Base-by-base conservation (phyloP, 176 grass and related monocot species). In the Stipa capillata region DNA sequence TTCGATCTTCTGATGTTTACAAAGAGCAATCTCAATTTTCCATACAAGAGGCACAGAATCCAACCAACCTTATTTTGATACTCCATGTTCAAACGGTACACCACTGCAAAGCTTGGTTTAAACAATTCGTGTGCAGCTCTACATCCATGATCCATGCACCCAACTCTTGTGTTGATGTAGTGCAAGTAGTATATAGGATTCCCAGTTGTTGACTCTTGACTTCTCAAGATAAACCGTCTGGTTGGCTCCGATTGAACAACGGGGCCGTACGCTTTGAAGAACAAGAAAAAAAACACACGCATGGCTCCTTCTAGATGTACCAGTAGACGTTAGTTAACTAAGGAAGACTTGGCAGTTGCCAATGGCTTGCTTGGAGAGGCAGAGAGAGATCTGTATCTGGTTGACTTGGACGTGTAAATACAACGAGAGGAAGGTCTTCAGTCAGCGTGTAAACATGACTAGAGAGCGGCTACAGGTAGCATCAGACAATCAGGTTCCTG, bases 231-330 rank as follows among this genome's bases (percentile, higher is more conserved):
- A 32, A 17, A 25, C 0, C 13, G 43, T 31, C 41, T 12, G 20
- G 18, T 23, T 73, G 51, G 31, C 50, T 74, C 63, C 4, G 31
- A 48, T 61, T 81, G 60, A 82, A 82, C 65, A 47, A 44, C 45
- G 20, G 15, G n/a, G 18, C 28, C 8, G 8, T 21, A 7, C 6
- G 12, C 1, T 43, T 23, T 72, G 41, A n/a, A n/a, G n/a, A n/a
- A n/a, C n/a, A n/a, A n/a, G 15, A 61, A 47, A 61, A 82, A 40
- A 18, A 6, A 59, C n/a, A n/a, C n/a, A 52, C 12, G 12, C 5
- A 1, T 20, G 18, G 10, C 6, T 9, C 50, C 48, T 54, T 69
- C 36, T 43, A 69, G 50, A 70, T 21, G 49, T 52, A 6, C 7
- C 32, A 0, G 34, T 10, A 44, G 48, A n/a, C 20, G 10, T 29